Evolutionary conservation across 345 rosid genomes (phyloP).

Genomic region (Psidium guajava): DNA sequence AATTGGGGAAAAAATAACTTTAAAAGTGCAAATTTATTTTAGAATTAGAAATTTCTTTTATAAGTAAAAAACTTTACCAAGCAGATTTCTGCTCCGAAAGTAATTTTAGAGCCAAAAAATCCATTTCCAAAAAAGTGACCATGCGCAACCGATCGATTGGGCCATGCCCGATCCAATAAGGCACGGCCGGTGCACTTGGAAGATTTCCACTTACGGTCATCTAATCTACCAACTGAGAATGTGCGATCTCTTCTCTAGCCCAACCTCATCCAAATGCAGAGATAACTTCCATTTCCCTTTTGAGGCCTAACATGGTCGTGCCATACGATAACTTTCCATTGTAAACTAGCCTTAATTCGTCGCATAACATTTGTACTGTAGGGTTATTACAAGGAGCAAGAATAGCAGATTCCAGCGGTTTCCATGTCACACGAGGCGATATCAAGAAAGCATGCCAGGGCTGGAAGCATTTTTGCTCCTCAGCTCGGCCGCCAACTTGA

Average conservation of each 20-base stretch:
- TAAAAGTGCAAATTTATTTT: too few relatives aligned
- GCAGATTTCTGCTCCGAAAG: too few relatives aligned
- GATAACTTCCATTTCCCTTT: not conserved
- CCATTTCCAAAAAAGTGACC: too few relatives aligned
- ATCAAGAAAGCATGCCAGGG: conserved; percentile 19
- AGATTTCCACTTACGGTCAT: not conserved
- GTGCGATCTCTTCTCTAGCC: not conserved
- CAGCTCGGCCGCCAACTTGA: conserved; percentile 13
- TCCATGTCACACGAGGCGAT: not conserved
- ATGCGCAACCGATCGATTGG: not conserved
- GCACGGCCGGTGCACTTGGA: not conserved
- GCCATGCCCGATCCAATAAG: not conserved
- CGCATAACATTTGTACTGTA: not conserved
- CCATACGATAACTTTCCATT: not conserved
- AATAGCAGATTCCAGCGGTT: conserved; percentile 15
- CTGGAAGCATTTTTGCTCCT: conserved; percentile 14
- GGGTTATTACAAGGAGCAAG: conserved; percentile 16
- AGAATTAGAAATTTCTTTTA: too few relatives aligned
- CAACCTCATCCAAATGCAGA: not conserved
- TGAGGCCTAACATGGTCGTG: not conserved
- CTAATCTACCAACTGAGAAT: not conserved
- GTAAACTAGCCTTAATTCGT: not conserved
- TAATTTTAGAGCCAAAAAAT: too few relatives aligned
- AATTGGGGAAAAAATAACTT: too few relatives aligned
- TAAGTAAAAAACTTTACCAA: too few relatives aligned